A percentile compares a stretch with the other conserved stretches of the same genome.
Evolutionary conservation across 768 basidiomycete species (phyloP).

Genomic region (Psilocybe cyanescens): DNA sequence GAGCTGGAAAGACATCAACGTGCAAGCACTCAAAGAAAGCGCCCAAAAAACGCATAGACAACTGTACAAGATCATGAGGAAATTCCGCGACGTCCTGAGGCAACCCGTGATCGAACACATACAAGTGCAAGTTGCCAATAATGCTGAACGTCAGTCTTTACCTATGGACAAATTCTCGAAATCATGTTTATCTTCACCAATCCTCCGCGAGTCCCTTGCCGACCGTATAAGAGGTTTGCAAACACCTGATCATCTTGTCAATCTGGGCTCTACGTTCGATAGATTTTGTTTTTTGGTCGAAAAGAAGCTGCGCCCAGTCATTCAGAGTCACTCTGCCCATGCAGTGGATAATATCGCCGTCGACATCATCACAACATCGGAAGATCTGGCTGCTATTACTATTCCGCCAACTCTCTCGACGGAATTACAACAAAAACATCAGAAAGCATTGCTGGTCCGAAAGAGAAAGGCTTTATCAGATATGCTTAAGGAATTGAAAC

Average conservation of each 20-base stretch:
- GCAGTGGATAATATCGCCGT: slow-evolving; percentile 58
- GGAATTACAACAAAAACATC: slow-evolving; percentile 62
- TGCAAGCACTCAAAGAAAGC: slow-evolving; percentile 90
- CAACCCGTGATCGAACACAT: slow-evolving; percentile 61
- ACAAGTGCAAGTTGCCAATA: slow-evolving; percentile 35
- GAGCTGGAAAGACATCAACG: slow-evolving; percentile 98
- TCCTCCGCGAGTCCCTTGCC: not conserved
- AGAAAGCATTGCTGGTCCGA: slow-evolving; percentile 74
- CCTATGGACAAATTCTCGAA: not conserved
- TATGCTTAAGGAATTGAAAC: slow-evolving; percentile 85
- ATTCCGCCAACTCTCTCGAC: slow-evolving; percentile 44
- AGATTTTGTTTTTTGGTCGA: slow-evolving; percentile 52
- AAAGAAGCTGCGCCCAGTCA: slow-evolving; percentile 43
- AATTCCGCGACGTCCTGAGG: slow-evolving; percentile 88
- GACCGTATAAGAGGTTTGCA: not conserved
- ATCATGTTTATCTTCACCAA: not conserved
- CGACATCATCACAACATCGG: slow-evolving; percentile 66
- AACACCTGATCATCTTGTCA: slow-evolving; percentile 42
- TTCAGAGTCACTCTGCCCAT: slow-evolving; percentile 42
- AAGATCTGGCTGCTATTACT: slow-evolving; percentile 52
- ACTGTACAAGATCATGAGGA: slow-evolving; percentile 87
- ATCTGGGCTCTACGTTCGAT: slow-evolving; percentile 52
- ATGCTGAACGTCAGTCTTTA: slow-evolving; percentile 35
- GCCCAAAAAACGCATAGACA: slow-evolving; percentile 90
- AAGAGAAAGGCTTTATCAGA: slow-evolving; percentile 94